Evolutionary conservation across 257 asterid species (phyloP), one percentile per base, ranked within the genome.

Genomic region (Ajuga chamaepitys): DNA sequence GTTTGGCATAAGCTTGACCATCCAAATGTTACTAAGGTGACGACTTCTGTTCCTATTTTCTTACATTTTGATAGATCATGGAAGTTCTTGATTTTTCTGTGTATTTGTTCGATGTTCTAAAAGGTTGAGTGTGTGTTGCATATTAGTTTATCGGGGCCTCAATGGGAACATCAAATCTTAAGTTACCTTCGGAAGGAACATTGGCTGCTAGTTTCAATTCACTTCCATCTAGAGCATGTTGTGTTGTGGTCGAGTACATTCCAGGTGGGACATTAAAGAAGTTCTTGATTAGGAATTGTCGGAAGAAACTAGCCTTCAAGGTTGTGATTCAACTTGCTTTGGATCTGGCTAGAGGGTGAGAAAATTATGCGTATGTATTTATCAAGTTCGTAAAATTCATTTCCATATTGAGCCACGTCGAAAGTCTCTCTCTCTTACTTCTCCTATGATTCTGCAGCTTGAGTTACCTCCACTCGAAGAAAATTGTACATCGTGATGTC

Each of bases 1-100:
- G 88, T 86, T 20, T 86, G 88, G 89, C 88, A 86, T 61, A 86
- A 83, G 73, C 89, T 86, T 28, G 86, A 86, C 68, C 94, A 86
- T 67, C 94, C 86, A 34, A 84, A 81, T 44, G 87, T 84, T 17
- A 79, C 90, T 3, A 84, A 81, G 90, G 90, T 84, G 45, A 63
- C 70, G 12, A 25, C 21, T 63, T 13, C 5, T 67, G 13, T 16
- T 45, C 45, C 22, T 28, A 12, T 42, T 16, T 54, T 41, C 14
- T 14, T 50, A 51, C 37, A 30, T 1, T 30, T 30, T 30, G 37
- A 30, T 30, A 30, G 37, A 4, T 30, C 7, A 30, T 4, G 7
- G 7, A 8, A 30, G 37, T 8, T 8, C 37, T 30, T 30, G 37
- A 30, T 58, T 25, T 25, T 6, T 32, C 9, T 54, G 25, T 35